Conservation (phyloP, 305 asterid genomes). For the Rubia peregrina region DNA sequence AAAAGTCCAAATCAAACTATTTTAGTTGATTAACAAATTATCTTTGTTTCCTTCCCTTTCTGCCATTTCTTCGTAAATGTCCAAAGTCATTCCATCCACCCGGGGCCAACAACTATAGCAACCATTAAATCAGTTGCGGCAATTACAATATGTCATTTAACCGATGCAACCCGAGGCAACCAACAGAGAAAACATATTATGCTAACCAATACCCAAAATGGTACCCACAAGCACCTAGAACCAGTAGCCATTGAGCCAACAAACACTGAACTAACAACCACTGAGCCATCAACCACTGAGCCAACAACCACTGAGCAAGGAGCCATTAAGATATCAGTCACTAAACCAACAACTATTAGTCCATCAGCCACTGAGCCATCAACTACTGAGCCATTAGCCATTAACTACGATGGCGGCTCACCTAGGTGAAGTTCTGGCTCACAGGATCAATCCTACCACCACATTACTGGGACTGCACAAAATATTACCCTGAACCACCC, state of each 20-base stretch:
- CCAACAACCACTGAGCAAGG: not conserved
- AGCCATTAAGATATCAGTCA: not conserved
- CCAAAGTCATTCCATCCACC: slow-evolving; percentile 11
- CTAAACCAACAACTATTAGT: not conserved
- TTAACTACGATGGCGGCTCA: not conserved
- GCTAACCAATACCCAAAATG: not conserved
- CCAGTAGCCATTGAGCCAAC: not conserved
- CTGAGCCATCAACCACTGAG: not conserved
- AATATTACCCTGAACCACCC: not conserved
- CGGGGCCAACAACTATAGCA: slow-evolving; percentile 11
- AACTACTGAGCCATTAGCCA: not conserved
- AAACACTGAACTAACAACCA: not conserved
- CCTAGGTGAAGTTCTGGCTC: slow-evolving; percentile 14
- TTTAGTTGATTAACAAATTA: not conserved
- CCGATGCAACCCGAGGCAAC: not conserved
- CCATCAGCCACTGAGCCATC: not conserved
- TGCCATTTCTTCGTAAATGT: slow-evolving; percentile 8
- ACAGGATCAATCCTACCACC: not conserved
- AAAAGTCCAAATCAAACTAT: not conserved
- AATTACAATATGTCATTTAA: not conserved
- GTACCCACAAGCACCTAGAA: not conserved
- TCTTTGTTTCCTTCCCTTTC: not conserved
- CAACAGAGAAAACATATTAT: not conserved
- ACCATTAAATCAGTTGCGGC: not conserved
- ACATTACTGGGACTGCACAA: not conserved